A percentile compares a stretch with the other conserved stretches of the same genome.
phyloP scores from a whole-genome alignment of 306 rosid species.

The Comarum palustre region DNA sequence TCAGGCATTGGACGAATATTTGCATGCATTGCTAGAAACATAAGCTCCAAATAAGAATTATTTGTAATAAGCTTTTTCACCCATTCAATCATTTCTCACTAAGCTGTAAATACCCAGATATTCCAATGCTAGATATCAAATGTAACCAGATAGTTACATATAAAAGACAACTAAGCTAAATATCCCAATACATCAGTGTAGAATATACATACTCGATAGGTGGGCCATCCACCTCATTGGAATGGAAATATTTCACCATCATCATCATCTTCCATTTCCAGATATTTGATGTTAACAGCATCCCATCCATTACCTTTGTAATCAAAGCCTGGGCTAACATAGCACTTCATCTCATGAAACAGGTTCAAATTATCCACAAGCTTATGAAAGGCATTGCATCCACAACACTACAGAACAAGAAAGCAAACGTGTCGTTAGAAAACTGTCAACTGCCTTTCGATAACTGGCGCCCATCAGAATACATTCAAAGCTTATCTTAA shows the following conservation, averaged over 20 bases:
- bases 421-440: background rate
- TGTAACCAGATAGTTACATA: constrained; percentile 20
- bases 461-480: background rate
- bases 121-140: constrained; percentile 14
- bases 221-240: constrained; percentile 39
- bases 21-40: background rate
- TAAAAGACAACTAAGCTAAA: constrained; percentile 38
- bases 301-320: constrained; percentile 71
- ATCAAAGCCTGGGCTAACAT: constrained; percentile 69
- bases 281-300: constrained; percentile 54
- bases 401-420: constrained; percentile 65
- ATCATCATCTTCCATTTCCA: constrained; percentile 51
- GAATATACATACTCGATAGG: constrained; percentile 37
- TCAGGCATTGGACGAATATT: constrained; percentile 6
- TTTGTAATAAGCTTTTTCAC: background rate
- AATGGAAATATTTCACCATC: constrained; percentile 52
- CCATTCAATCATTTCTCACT: constrained; percentile 15
- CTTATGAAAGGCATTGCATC: constrained; percentile 91
- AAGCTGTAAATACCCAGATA: constrained; percentile 7
- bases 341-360: constrained; percentile 89
- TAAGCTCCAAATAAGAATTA: constrained; percentile 9
- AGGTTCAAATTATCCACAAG: constrained; percentile 92
- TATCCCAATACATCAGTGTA: constrained; percentile 25
- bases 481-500: background rate
- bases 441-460: background rate